Percentiles rank a stretch among this genome's conserved stretches.
These are phyloP conservation scores for Cenchrus americanus DNA, from an alignment of 176 grass and related monocot species.

Conservation along the genomic window DNA sequence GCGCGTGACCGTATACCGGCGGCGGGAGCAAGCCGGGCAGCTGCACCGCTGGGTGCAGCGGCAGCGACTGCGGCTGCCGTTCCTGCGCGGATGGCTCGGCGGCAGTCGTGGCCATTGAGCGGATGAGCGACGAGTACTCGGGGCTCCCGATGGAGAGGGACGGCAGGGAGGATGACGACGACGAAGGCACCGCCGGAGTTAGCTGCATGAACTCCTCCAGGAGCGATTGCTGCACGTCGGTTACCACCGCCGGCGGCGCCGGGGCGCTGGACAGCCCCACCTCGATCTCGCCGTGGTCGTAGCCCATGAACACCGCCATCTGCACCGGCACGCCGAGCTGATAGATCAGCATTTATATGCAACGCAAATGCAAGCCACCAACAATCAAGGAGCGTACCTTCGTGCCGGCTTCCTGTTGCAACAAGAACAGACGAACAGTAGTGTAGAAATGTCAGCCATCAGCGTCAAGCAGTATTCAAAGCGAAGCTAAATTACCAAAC, in stretches of 20 bases:
- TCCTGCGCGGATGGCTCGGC: constrained; percentile 21
- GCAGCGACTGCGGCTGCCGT: background rate
- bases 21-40: background rate
- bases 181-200: constrained; percentile 30
- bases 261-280: constrained; percentile 49
- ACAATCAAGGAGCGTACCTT: constrained; percentile 56
- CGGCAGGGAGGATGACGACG: constrained; percentile 53
- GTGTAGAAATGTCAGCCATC: constrained; percentile 33
- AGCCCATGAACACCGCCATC: constrained; percentile 82
- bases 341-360: constrained; percentile 13
- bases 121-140: constrained; percentile 51
- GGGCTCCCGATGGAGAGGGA: constrained; percentile 64
- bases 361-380: background rate
- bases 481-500: background rate
- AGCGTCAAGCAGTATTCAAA: background rate
- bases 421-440: constrained; percentile 18
- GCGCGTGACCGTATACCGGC: constrained; percentile 11
- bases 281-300: constrained; percentile 82
- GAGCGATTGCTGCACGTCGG: constrained; percentile 51
- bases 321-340: constrained; percentile 23
- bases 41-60: background rate
- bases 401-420: constrained; percentile 68
- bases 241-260: constrained; percentile 5
- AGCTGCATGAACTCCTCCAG: constrained; percentile 49
- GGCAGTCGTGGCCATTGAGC: constrained; percentile 11